Evolutionary conservation across 106 monocot genomes (phyloP).

Genomic region (Apostasia ramifera): DNA sequence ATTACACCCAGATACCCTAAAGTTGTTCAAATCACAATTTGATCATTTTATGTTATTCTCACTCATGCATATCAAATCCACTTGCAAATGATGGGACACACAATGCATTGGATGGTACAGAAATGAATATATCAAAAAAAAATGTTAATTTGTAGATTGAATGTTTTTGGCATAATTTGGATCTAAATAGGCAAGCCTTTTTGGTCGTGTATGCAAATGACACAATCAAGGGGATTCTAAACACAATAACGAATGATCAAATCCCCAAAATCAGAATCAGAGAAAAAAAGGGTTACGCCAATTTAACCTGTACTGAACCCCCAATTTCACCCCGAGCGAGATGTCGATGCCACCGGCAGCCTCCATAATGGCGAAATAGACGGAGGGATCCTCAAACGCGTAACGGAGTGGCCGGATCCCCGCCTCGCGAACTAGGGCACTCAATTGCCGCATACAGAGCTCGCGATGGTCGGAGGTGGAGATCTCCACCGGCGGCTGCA

Average conservation of each 20-base stretch:
- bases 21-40: too few species aligned
- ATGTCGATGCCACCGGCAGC: slow-evolving; percentile 79
- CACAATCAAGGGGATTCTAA: neutral
- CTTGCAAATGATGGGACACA: too few species aligned
- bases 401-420: slow-evolving; percentile 59
- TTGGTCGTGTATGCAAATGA: too few species aligned
- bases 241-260: neutral
- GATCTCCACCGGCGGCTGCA: slow-evolving; percentile 83
- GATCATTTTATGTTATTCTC: too few species aligned
- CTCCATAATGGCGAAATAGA: slow-evolving; percentile 64
- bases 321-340: slow-evolving; percentile 88
- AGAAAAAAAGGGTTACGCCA: neutral
- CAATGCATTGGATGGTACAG: too few species aligned
- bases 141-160: too few species aligned
- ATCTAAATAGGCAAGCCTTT: too few species aligned
- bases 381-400: slow-evolving; percentile 52
- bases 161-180: too few species aligned
- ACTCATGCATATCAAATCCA: too few species aligned
- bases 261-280: neutral
- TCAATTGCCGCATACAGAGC: slow-evolving; percentile 79
- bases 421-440: slow-evolving; percentile 70
- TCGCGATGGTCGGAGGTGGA: slow-evolving; percentile 75
- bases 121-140: too few species aligned
- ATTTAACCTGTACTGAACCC: slow-evolving; percentile 86
- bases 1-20: too few species aligned